Conservation (phyloP, 2,329 filamentous ascomycete species). For the Penicillium olsonii region DNA sequence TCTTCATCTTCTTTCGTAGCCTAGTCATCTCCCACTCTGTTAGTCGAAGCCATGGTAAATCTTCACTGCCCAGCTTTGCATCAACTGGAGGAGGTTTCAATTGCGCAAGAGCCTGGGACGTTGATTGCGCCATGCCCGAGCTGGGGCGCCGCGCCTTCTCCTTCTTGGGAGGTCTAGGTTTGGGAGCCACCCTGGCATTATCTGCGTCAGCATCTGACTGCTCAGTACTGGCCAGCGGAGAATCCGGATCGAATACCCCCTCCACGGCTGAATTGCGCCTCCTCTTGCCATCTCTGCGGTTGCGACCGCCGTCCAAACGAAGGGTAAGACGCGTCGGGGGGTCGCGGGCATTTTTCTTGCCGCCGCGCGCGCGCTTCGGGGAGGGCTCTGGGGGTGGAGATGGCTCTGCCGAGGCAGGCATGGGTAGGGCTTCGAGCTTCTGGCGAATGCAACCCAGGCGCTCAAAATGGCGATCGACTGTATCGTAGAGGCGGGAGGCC, state of each 20-base stretch:
- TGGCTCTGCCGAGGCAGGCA: constrained; percentile 63
- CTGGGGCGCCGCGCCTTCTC: constrained; percentile 42
- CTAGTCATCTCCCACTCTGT: constrained; percentile 70
- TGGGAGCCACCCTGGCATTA: constrained; percentile 8
- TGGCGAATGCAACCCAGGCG: constrained; percentile 60
- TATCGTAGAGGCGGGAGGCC: constrained; percentile 58
- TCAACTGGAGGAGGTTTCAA: constrained; percentile 62
- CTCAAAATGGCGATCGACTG: constrained; percentile 58
- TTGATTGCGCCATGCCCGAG: constrained; percentile 47
- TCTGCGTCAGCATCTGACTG: constrained; percentile 46
- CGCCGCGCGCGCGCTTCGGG: constrained; percentile 42
- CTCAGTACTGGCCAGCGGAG: constrained; percentile 49
- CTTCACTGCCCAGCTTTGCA: constrained; percentile 60
- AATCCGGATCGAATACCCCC: constrained; percentile 45
- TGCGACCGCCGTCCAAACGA: constrained; percentile 36
- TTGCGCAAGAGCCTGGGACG: constrained; percentile 61
- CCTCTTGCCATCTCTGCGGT: constrained; percentile 34
- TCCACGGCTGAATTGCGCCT: constrained; percentile 40
- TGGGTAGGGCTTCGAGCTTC: constrained; percentile 63
- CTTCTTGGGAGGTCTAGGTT: constrained; percentile 38
- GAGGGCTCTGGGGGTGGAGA: constrained; percentile 48
- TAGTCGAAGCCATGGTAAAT: constrained; percentile 64
- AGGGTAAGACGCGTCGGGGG: constrained; percentile 45
- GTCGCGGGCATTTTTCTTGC: constrained; percentile 41
- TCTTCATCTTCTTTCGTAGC: constrained; percentile 69